Evolutionary conservation across 2,329 filamentous ascomycete species (phyloP).

Genomic region (Xylaria polymorpha): DNA sequence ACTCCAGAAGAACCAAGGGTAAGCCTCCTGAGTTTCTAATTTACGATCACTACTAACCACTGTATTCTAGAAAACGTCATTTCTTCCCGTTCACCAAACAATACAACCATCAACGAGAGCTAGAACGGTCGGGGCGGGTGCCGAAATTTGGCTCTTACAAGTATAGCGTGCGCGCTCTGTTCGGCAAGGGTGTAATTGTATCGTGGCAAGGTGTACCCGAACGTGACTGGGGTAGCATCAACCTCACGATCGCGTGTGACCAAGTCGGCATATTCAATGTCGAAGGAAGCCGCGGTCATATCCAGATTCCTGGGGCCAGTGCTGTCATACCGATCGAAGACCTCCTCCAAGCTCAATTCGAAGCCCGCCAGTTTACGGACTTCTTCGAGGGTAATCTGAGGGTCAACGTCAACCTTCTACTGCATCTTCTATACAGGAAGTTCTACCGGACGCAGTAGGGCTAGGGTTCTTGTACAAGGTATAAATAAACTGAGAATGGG

Average conservation of each 20-base stretch:
- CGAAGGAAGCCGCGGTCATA: slow-evolving; percentile 89
- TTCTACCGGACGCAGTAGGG: slow-evolving; percentile 82
- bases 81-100: slow-evolving; percentile 92
- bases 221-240: slow-evolving; percentile 89
- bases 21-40: slow-evolving; percentile 50
- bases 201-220: slow-evolving; percentile 87
- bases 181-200: slow-evolving; percentile 93
- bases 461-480: slow-evolving; percentile 12
- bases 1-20: slow-evolving; percentile 94
- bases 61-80: slow-evolving; percentile 30
- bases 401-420: slow-evolving; percentile 94
- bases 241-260: slow-evolving; percentile 93
- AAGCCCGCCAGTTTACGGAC: slow-evolving; percentile 95
- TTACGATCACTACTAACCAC: not conserved
- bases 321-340: slow-evolving; percentile 92
- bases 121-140: slow-evolving; percentile 89
- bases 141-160: slow-evolving; percentile 99
- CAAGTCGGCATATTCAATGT: slow-evolving; percentile 94
- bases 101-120: slow-evolving; percentile 97
- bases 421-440: slow-evolving; percentile 99
- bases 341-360: slow-evolving; percentile 94
- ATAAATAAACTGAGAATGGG: not conserved
- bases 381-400: slow-evolving; percentile 87
- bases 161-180: slow-evolving; percentile 88
- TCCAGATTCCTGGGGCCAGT: slow-evolving; percentile 95